phyloP scores from a whole-genome alignment of 495 filamentous ascomycete species.

The Daldinia decipiens region DNA sequence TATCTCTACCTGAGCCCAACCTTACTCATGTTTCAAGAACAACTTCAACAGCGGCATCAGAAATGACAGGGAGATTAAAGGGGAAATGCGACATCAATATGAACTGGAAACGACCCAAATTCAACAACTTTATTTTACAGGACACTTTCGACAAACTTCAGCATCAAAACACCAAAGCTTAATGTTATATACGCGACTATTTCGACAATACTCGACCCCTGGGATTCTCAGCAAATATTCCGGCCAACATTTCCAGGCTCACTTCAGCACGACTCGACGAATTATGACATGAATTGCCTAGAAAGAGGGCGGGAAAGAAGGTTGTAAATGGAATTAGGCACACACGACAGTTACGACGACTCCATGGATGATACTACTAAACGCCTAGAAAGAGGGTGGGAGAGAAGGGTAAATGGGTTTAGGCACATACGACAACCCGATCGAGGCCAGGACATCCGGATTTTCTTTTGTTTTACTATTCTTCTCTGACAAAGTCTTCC shows the following conservation, averaged over 20 bases:
- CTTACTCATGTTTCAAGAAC: neutral
- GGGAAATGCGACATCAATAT: neutral
- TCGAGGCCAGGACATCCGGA: neutral
- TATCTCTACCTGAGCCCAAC: neutral
- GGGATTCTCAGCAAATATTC: too few species aligned
- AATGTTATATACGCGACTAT: too few species aligned
- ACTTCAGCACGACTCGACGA: neutral
- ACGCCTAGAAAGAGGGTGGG: neutral
- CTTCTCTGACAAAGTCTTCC: neutral
- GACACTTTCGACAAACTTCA: neutral
- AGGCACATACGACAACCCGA: neutral
- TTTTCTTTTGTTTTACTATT: neutral
- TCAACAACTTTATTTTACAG: neutral
- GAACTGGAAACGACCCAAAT: neutral
- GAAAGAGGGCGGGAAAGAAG: too few species aligned
- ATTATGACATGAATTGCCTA: neutral
- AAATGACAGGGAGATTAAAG: neutral
- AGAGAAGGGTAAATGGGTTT: neutral
- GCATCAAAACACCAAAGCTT: too few species aligned
- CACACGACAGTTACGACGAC: too few species aligned
- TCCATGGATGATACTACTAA: neutral
- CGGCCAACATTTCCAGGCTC: neutral
- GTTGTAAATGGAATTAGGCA: too few species aligned
- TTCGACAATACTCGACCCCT: neutral
- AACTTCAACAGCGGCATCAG: neutral